Evolutionary conservation across 2,329 filamentous ascomycete species (phyloP).

Genomic region (Pezizomycotina sp.): DNA sequence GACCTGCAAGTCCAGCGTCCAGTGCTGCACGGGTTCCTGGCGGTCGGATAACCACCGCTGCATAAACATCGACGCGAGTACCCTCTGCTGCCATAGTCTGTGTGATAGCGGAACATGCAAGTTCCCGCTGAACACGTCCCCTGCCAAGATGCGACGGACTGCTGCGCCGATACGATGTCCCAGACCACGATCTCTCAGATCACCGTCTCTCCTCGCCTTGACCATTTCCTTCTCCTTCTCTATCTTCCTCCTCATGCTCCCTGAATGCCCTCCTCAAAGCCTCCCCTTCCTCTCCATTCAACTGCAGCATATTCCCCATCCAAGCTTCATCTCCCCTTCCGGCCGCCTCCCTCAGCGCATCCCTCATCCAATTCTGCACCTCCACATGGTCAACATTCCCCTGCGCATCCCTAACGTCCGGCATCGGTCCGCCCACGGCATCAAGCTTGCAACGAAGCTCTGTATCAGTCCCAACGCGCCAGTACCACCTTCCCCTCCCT

Average conservation of each 20-base stretch:
- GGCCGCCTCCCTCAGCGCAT: neutral
- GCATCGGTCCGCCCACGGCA: too few relatives aligned
- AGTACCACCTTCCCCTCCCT: conserved; percentile 1
- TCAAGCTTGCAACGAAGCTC: too few relatives aligned
- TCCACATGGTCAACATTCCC: too few relatives aligned
- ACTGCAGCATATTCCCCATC: conserved; percentile 14
- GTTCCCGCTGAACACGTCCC: too few relatives aligned
- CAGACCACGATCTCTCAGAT: neutral
- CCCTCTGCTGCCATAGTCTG: too few relatives aligned
- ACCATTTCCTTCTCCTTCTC: neutral
- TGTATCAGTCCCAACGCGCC: neutral
- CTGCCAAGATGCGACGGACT: too few relatives aligned
- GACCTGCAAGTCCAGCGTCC: too few relatives aligned
- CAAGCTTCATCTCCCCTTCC: conserved; percentile 7
- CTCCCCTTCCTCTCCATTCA: conserved; percentile 4
- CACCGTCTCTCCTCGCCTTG: neutral
- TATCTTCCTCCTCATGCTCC: neutral
- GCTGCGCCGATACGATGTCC: neutral
- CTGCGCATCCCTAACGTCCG: too few relatives aligned
- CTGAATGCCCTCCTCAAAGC: neutral
- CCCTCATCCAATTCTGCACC: neutral
- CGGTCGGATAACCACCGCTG: too few relatives aligned
- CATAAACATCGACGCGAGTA: too few relatives aligned
- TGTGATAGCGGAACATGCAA: too few relatives aligned
- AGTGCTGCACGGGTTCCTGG: too few relatives aligned